Evolutionary conservation across 805 yeast genomes (phyloP).

Genomic region (Hanseniaspora meyeri): DNA sequence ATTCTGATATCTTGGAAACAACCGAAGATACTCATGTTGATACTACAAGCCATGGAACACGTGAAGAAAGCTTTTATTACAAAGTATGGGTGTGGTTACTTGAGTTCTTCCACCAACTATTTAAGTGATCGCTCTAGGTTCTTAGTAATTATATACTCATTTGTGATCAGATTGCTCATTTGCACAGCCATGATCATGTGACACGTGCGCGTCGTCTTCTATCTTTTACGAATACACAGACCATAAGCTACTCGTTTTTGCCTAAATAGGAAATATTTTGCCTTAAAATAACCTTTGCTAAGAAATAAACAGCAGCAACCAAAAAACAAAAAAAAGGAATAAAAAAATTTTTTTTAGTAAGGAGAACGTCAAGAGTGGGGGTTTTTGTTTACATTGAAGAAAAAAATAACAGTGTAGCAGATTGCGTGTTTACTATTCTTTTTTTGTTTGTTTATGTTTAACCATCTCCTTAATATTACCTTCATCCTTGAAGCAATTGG

Average conservation of each 20-base stretch:
- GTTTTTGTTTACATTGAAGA: not conserved
- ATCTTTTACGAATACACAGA: no score
- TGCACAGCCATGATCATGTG: not conserved
- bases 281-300: not conserved
- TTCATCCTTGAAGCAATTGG: not conserved
- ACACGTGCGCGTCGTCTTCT: not conserved
- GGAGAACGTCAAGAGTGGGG: no score
- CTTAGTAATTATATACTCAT: not conserved
- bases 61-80: not conserved
- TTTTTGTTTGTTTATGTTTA: not conserved
- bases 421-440: not conserved
- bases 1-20: not conserved
- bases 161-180: not conserved
- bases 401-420: not conserved
- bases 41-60: slow-evolving; percentile 4
- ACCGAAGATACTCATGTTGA: not conserved
- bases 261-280: not conserved
- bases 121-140: not conserved
- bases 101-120: not conserved
- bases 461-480: not conserved
- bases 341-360: no score
- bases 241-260: not conserved
- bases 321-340: no score
- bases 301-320: not conserved
- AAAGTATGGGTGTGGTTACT: slow-evolving; percentile 6